These are phyloP conservation scores for Pachyrhizus erosus DNA, from an alignment of 306 rosid genomes.

Conservation along the genomic window DNA sequence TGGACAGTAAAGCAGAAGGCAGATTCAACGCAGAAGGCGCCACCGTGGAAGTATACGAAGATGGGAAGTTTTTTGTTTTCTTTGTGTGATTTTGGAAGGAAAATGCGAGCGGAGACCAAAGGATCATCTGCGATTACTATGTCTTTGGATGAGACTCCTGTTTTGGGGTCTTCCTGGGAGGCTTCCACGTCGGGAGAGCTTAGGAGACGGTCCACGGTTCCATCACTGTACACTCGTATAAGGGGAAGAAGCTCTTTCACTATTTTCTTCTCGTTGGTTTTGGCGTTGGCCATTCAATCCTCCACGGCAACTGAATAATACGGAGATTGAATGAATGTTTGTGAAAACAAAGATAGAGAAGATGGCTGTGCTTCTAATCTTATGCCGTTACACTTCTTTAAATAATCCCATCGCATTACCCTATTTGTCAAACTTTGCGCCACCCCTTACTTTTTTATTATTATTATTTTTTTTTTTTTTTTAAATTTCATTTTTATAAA, in stretches of 20 bases:
- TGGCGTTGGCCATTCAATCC: too few species aligned
- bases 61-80: constrained; percentile 37
- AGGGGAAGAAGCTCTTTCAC: constrained; percentile 45
- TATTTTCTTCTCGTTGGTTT: constrained; percentile 33
- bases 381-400: too few species aligned
- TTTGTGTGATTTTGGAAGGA: constrained; percentile 35
- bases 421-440: too few species aligned
- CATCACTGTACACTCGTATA: constrained; percentile 45
- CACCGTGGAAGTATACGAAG: constrained; percentile 50
- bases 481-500: too few species aligned
- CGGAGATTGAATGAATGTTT: too few species aligned
- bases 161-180: constrained; percentile 37
- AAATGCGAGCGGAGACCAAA: constrained; percentile 40
- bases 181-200: constrained; percentile 39
- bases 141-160: constrained; percentile 51
- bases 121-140: constrained; percentile 41
- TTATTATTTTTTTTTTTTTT: too few species aligned
- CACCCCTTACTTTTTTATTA: too few species aligned
- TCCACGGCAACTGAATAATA: too few species aligned
- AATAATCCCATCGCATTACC: too few species aligned
- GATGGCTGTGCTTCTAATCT: too few species aligned
- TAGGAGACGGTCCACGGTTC: constrained; percentile 39
- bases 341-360: too few species aligned
- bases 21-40: constrained; percentile 54
- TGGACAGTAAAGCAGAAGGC: constrained; percentile 39